Conservation (phyloP, 805 yeast species). For the Metschnikowia henanensis region DNA sequence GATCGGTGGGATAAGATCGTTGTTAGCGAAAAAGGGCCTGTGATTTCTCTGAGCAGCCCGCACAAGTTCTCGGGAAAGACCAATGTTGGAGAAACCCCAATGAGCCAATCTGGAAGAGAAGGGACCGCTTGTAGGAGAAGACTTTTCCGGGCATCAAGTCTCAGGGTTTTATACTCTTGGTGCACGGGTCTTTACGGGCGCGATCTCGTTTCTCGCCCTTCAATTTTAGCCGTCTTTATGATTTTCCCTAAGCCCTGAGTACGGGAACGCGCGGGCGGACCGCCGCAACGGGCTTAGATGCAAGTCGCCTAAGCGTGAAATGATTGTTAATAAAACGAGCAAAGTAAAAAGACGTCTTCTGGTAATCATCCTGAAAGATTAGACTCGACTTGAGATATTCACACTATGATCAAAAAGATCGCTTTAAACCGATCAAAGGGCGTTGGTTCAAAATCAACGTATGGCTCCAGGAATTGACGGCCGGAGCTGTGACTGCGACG, state of each 20-base stretch:
- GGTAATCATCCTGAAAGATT: too few relatives aligned
- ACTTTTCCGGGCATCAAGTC: neutral
- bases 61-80: constrained; percentile 12
- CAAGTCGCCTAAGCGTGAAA: too few relatives aligned
- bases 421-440: too few relatives aligned
- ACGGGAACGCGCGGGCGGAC: neutral
- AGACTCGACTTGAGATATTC: too few relatives aligned
- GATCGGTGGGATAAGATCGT: constrained; percentile 22
- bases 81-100: constrained; percentile 22
- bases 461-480: too few relatives aligned
- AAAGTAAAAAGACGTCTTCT: too few relatives aligned
- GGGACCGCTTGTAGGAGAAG: constrained; percentile 13
- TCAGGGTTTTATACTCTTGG: constrained; percentile 5
- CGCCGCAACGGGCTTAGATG: too few relatives aligned
- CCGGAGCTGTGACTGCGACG: too few relatives aligned
- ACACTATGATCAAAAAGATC: too few relatives aligned
- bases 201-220: neutral
- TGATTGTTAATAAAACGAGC: too few relatives aligned
- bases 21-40: constrained; percentile 24
- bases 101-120: constrained; percentile 16
- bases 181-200: constrained; percentile 12
- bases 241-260: neutral
- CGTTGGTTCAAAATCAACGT: too few relatives aligned
- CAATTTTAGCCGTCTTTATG: too few relatives aligned
- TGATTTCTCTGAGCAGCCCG: constrained; percentile 18